A percentile compares a stretch with the other conserved stretches of the same genome.
phyloP scores from a whole-genome alignment of 805 yeast species.

The Kurtzmaniella fragi region DNA sequence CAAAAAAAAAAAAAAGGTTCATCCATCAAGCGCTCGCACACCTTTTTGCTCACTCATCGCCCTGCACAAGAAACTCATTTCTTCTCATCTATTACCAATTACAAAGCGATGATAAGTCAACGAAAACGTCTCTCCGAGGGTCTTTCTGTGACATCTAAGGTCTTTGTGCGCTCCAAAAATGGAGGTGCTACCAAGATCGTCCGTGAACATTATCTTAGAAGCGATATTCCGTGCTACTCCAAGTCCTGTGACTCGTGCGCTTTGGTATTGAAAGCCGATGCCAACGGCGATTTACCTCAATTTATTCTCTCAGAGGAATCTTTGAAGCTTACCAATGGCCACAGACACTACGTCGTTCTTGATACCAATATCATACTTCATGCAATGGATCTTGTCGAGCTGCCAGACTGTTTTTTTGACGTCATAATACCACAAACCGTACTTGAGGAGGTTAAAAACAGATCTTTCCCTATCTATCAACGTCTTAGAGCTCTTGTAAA shows the following conservation, averaged over 20 bases:
- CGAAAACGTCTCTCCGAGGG: constrained; percentile 37
- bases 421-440: constrained; percentile 95
- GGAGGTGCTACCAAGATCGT: constrained; percentile 91
- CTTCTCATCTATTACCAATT: not conserved
- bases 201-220: constrained; percentile 88
- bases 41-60: not conserved
- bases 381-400: constrained; percentile 87
- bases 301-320: constrained; percentile 69
- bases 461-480: constrained; percentile 82
- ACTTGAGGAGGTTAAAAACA: constrained; percentile 84
- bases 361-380: constrained; percentile 87
- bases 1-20: too few species aligned
- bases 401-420: constrained; percentile 70
- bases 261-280: constrained; percentile 50
- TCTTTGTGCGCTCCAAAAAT: constrained; percentile 83
- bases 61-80: not conserved
- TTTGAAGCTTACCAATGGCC: constrained; percentile 39
- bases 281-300: constrained; percentile 60
- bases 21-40: too few species aligned
- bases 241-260: constrained; percentile 61
- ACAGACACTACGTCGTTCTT: constrained; percentile 74
- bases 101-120: constrained; percentile 14
- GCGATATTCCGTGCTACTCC: constrained; percentile 90
- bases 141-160: constrained; percentile 73
- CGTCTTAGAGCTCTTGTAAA: constrained; percentile 75